phyloP scores from a whole-genome alignment of 805 yeast species.

The Vanderwaltozyma tropicalis region DNA sequence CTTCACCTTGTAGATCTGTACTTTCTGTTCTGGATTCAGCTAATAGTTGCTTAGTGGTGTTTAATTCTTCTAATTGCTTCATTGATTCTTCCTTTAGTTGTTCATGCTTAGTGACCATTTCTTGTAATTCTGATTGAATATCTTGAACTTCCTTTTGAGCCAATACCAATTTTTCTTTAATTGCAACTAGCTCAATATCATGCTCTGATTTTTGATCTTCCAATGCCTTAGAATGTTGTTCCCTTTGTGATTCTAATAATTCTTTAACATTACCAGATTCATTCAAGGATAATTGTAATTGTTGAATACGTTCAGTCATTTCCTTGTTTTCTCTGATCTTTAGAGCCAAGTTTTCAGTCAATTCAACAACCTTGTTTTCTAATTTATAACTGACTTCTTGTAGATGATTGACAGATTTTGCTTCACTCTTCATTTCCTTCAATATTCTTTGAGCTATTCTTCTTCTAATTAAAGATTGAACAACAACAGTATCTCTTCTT shows the following conservation, averaged over 20 bases:
- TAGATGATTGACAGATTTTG: conserved; percentile 81
- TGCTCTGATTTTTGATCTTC: conserved; percentile 39
- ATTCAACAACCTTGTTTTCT: conserved; percentile 95
- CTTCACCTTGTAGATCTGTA: conserved; percentile 53
- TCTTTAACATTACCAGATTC: conserved; percentile 46
- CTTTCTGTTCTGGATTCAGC: conserved; percentile 53
- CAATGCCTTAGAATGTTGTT: conserved; percentile 39
- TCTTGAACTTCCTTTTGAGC: conserved; percentile 47
- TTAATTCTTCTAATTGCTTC: conserved; percentile 50
- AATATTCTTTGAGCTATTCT: conserved; percentile 60
- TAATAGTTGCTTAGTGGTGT: conserved; percentile 47
- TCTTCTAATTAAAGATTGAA: conserved; percentile 74
- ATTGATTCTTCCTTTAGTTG: conserved; percentile 55
- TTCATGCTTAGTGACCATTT: conserved; percentile 49
- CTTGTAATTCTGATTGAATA: conserved; percentile 50
- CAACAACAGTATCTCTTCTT: conserved; percentile 48
- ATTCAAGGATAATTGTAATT: conserved; percentile 39
- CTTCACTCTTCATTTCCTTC: conserved; percentile 62
- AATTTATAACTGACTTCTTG: conserved; percentile 86
- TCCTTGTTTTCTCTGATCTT: conserved; percentile 76
- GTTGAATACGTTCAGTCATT: conserved; percentile 50
- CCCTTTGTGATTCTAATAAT: conserved; percentile 43
- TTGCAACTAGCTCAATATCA: conserved; percentile 34
- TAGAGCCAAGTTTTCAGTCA: conserved; percentile 72
- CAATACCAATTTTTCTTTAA: conserved; percentile 45